Conservation (phyloP, 805 yeast genomes). For the Candida dajiaensis region DNA sequence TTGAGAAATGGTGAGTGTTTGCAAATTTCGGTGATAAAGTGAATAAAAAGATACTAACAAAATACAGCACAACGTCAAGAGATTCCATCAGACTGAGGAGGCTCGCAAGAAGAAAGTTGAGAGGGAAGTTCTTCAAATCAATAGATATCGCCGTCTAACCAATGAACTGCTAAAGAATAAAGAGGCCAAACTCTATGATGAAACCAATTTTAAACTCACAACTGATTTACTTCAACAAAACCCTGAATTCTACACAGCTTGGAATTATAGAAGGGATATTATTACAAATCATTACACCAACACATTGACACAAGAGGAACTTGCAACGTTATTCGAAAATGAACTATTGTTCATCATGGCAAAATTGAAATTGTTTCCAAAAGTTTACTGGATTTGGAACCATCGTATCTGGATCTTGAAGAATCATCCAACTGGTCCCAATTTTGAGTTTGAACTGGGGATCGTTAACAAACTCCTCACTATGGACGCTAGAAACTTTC, state of each 20-base stretch:
- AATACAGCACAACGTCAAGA: slow-evolving; percentile 63
- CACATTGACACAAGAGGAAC: slow-evolving; percentile 17
- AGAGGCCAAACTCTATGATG: slow-evolving; percentile 25
- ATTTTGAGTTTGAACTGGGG: slow-evolving; percentile 68
- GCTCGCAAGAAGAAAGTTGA: slow-evolving; percentile 44
- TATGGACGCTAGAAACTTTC: slow-evolving; percentile 79
- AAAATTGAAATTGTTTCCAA: slow-evolving; percentile 64
- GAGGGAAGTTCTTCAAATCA: slow-evolving; percentile 58
- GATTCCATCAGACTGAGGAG: slow-evolving; percentile 51
- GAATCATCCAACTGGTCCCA: slow-evolving; percentile 37
- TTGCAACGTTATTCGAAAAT: slow-evolving; percentile 32
- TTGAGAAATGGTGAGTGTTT: slow-evolving; percentile 7
- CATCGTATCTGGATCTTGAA: slow-evolving; percentile 82
- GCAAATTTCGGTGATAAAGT: too few species aligned
- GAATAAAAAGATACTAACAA: background rate
- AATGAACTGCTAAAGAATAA: slow-evolving; percentile 35
- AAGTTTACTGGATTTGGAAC: slow-evolving; percentile 96
- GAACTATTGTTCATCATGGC: slow-evolving; percentile 61
- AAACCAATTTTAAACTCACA: slow-evolving; percentile 44
- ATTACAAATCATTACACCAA: slow-evolving; percentile 25
- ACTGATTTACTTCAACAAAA: slow-evolving; percentile 54
- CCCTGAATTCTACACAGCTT: slow-evolving; percentile 83
- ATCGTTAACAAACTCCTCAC: slow-evolving; percentile 64
- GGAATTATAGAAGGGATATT: slow-evolving; percentile 86
- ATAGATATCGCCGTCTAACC: slow-evolving; percentile 43